Percentiles rank a stretch among this genome's conserved stretches.
These are phyloP conservation scores for Crithidia fasciculata DNA, from an alignment of 208 protist genomes.

Conservation along the genomic window DNA sequence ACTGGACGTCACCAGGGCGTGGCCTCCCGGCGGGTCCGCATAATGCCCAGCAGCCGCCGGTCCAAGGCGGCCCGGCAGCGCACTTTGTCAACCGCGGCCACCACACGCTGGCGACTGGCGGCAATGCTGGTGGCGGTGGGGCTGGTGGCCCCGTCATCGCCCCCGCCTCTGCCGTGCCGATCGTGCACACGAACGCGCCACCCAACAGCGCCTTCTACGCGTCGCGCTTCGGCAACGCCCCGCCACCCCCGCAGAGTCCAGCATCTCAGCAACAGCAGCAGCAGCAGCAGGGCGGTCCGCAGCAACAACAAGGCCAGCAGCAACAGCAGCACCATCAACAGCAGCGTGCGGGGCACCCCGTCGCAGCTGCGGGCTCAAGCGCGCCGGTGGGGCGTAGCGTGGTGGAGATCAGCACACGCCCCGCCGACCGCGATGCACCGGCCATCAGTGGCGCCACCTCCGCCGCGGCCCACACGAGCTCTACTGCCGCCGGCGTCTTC, in stretches of 20 bases:
- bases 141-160: background rate
- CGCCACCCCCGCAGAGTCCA: constrained; percentile 1
- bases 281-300: background rate
- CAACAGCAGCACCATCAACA: constrained; percentile 26
- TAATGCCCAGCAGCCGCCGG: constrained; percentile 9
- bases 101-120: background rate
- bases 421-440: constrained; percentile 33
- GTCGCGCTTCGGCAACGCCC: constrained; percentile 9
- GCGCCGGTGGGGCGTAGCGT: constrained; percentile 1
- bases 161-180: background rate
- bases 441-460: constrained; percentile 42
- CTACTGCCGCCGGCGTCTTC: constrained; percentile 30
- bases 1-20: constrained; percentile 31
- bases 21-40: constrained; percentile 13
- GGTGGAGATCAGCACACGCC: background rate
- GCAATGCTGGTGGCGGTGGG: background rate
- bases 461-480: constrained; percentile 37
- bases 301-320: constrained; percentile 11
- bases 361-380: background rate
- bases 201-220: constrained; percentile 11
- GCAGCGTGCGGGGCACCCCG: constrained; percentile 14
- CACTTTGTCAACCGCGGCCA: constrained; percentile 12
- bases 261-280: constrained; percentile 14
- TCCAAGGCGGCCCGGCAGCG: background rate
- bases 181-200: constrained; percentile 2